Evolutionary conservation across 352 stramenopile genomes (phyloP).

Genomic region (Saprolegnia parasitica): DNA sequence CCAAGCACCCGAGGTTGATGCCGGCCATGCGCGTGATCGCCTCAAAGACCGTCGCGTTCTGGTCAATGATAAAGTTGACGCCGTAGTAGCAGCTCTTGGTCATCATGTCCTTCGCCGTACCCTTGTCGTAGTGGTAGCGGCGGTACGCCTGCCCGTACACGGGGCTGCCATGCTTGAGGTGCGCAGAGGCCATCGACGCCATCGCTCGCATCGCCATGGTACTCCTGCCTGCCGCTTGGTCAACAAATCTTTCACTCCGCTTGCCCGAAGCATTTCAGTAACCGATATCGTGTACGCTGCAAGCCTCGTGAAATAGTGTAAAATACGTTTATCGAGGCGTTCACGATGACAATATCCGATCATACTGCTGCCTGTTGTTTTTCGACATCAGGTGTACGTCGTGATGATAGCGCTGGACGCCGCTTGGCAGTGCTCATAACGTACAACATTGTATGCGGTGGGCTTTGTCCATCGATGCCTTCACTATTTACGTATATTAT

Average conservation of each 20-base stretch:
- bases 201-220: neutral
- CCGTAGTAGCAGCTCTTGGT: constrained; percentile 91
- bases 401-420: too few relatives aligned
- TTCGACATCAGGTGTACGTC: too few relatives aligned
- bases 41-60: constrained; percentile 92
- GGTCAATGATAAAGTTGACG: constrained; percentile 93
- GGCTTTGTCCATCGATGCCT: too few relatives aligned
- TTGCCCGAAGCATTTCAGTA: neutral
- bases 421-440: too few relatives aligned
- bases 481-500: too few relatives aligned
- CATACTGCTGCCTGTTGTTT: too few relatives aligned
- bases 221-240: neutral
- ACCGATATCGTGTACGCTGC: neutral
- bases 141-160: neutral
- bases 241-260: neutral
- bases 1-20: constrained; percentile 90
- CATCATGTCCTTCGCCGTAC: constrained; percentile 87
- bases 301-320: too few relatives aligned
- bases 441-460: too few relatives aligned
- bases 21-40: constrained; percentile 93
- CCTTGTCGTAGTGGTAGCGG: constrained; percentile 69
- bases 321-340: too few relatives aligned
- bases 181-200: neutral
- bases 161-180: neutral
- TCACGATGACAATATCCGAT: too few relatives aligned